These are phyloP conservation scores for Teunomyces cretensis DNA, from an alignment of 805 yeast genomes.

Conservation along the genomic window DNA sequence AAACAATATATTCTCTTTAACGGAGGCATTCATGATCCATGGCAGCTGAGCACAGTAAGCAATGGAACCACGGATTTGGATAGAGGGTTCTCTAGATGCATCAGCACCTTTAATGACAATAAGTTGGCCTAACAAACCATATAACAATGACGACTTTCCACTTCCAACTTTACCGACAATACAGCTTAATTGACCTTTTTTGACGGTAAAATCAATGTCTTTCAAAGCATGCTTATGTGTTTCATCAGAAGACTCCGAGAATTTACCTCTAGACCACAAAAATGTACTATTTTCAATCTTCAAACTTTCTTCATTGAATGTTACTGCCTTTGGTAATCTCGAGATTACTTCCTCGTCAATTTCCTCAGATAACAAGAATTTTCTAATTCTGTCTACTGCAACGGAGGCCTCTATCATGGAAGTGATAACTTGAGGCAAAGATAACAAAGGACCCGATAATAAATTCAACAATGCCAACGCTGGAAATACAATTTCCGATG, in stretches of 20 bases:
- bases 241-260: constrained; percentile 4
- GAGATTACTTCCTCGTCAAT: constrained; percentile 12
- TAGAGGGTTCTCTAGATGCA: constrained; percentile 1
- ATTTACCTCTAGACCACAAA: constrained; percentile 19
- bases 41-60: constrained; percentile 30
- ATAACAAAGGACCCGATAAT: constrained; percentile 56
- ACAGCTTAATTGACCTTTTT: constrained; percentile 24
- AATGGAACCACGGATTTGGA: constrained; percentile 19
- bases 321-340: constrained; percentile 1
- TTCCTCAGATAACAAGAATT: constrained; percentile 39
- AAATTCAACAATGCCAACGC: constrained; percentile 32
- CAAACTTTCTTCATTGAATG: constrained; percentile 17
- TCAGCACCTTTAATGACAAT: constrained; percentile 1
- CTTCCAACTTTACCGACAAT: constrained; percentile 28
- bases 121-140: constrained; percentile 26
- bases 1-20: constrained; percentile 25
- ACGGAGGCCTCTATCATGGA: constrained; percentile 59
- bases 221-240: constrained; percentile 14
- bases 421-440: constrained; percentile 58
- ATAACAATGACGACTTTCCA: constrained; percentile 25
- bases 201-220: constrained; percentile 20
- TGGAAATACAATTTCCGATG: constrained; percentile 28
- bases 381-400: constrained; percentile 52
- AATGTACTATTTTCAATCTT: constrained; percentile 17
- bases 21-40: constrained; percentile 25